Conservation (phyloP, 768 basidiomycete genomes). For the Auriscalpium orientale region DNA sequence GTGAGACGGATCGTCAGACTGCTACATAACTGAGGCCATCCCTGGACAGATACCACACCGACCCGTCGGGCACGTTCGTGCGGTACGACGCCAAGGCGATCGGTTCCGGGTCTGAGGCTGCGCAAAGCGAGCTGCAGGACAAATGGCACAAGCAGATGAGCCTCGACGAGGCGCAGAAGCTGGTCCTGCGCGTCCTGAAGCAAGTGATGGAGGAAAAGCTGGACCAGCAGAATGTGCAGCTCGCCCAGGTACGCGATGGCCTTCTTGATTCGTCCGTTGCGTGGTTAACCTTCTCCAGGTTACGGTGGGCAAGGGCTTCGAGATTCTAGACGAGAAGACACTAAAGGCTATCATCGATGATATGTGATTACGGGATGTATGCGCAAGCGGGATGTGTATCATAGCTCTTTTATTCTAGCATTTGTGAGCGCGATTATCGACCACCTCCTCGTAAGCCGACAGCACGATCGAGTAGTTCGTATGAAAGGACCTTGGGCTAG, state of each 20-base stretch:
- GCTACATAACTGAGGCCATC: no score
- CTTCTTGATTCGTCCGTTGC: neutral
- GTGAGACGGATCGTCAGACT: conserved; percentile 21
- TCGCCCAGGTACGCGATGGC: conserved; percentile 66
- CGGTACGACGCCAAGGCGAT: conserved; percentile 98
- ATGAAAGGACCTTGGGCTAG: no score
- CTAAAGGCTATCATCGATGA: conserved; percentile 81
- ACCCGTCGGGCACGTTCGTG: conserved; percentile 96
- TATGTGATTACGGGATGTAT: conserved; percentile 40
- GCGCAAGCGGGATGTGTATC: neutral
- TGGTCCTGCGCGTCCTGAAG: conserved; percentile 87
- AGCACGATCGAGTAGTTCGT: no score
- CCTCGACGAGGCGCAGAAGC: conserved; percentile 75
- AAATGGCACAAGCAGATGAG: conserved; percentile 98
- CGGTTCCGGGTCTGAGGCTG: conserved; percentile 95
- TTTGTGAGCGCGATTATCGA: neutral
- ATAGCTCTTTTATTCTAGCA: neutral
- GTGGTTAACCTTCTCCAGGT: conserved; percentile 40
- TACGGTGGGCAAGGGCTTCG: conserved; percentile 76
- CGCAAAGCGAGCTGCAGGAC: conserved; percentile 94
- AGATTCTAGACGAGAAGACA: conserved; percentile 75
- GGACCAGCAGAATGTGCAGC: conserved; percentile 96
- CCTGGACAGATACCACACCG: conserved; percentile 78
- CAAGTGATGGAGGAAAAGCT: conserved; percentile 99
- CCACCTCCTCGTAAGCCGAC: no score